Evolutionary conservation across 2,329 filamentous ascomycete genomes (phyloP).

Genomic region (Penicillium sp.): DNA sequence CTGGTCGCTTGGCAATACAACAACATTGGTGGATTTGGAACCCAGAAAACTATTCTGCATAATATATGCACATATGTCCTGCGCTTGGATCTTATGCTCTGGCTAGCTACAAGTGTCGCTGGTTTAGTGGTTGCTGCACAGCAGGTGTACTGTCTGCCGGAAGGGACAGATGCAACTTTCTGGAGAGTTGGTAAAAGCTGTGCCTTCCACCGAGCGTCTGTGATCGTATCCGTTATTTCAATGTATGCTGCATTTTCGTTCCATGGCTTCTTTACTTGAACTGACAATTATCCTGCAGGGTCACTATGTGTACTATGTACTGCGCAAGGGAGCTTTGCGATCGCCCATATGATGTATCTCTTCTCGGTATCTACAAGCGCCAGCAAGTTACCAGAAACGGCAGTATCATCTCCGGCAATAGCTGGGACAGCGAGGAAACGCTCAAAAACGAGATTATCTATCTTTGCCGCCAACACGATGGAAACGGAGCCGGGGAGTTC

Average conservation of each 20-base stretch:
- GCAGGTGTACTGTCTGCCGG: constrained; percentile 34
- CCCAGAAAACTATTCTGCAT: constrained; percentile 33
- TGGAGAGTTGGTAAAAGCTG: constrained; percentile 41
- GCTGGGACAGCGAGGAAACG: constrained; percentile 37
- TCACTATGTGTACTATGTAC: constrained; percentile 38
- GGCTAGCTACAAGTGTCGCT: constrained; percentile 39
- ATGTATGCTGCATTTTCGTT: constrained; percentile 29
- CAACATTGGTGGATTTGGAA: constrained; percentile 29
- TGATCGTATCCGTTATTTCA: constrained; percentile 35
- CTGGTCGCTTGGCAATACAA: constrained; percentile 42
- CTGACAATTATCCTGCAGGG: constrained; percentile 19
- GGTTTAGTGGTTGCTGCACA: constrained; percentile 39
- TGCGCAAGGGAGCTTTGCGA: constrained; percentile 39
- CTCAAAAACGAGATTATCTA: constrained; percentile 40
- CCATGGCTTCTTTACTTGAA: neutral
- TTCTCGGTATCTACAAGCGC: constrained; percentile 36
- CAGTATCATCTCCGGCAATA: constrained; percentile 35
- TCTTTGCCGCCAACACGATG: constrained; percentile 37
- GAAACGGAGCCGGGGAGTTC: constrained; percentile 26
- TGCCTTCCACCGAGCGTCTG: constrained; percentile 34
- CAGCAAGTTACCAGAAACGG: constrained; percentile 22
- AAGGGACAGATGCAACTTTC: constrained; percentile 24
- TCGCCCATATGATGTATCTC: constrained; percentile 38
- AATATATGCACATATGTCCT: constrained; percentile 37
- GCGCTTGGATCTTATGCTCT: constrained; percentile 36